phyloP scores from a whole-genome alignment of 2,329 filamentous ascomycete genomes.

The Pleurostoma richardsiae region DNA sequence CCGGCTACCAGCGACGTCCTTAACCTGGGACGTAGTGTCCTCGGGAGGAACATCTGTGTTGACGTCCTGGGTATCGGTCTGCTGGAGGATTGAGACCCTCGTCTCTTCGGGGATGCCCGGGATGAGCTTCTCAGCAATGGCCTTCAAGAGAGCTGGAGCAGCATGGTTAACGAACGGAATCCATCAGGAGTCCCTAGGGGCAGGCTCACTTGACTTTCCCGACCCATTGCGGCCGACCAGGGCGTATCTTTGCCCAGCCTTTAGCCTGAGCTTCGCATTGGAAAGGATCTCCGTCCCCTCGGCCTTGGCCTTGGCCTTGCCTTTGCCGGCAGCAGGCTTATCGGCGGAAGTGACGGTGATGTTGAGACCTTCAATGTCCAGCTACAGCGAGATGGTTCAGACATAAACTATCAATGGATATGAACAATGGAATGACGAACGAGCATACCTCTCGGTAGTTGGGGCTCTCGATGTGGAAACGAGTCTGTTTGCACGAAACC shows the following conservation, averaged over 20 bases:
- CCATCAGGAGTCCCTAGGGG: slow-evolving; percentile 1
- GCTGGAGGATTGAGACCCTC: slow-evolving; percentile 63
- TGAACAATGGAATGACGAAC: background rate
- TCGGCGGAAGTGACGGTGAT: slow-evolving; percentile 53
- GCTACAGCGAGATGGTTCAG: slow-evolving; percentile 29
- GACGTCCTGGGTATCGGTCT: slow-evolving; percentile 45
- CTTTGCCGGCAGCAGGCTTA: slow-evolving; percentile 19
- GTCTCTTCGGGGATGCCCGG: slow-evolving; percentile 67
- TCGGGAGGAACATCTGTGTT: slow-evolving; percentile 18
- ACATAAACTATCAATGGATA: background rate
- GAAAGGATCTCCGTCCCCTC: slow-evolving; percentile 62
- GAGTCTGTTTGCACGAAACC: slow-evolving; percentile 62
- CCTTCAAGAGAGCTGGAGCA: slow-evolving; percentile 60
- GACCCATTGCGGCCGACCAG: slow-evolving; percentile 76
- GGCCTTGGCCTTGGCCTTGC: slow-evolving; percentile 45
- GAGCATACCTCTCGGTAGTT: slow-evolving; percentile 51
- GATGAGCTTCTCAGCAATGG: slow-evolving; percentile 73
- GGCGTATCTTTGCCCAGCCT: slow-evolving; percentile 70
- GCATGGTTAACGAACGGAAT: background rate
- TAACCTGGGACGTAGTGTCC: slow-evolving; percentile 5
- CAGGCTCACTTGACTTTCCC: slow-evolving; percentile 71
- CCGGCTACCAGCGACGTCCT: slow-evolving; percentile 9
- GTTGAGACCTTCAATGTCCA: slow-evolving; percentile 68
- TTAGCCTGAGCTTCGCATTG: slow-evolving; percentile 65
- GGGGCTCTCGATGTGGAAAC: slow-evolving; percentile 54